Percentiles rank a stretch among this genome's conserved stretches.
Conservation (phyloP, 345 rosid genomes). For the Moringa oleifera region DNA sequence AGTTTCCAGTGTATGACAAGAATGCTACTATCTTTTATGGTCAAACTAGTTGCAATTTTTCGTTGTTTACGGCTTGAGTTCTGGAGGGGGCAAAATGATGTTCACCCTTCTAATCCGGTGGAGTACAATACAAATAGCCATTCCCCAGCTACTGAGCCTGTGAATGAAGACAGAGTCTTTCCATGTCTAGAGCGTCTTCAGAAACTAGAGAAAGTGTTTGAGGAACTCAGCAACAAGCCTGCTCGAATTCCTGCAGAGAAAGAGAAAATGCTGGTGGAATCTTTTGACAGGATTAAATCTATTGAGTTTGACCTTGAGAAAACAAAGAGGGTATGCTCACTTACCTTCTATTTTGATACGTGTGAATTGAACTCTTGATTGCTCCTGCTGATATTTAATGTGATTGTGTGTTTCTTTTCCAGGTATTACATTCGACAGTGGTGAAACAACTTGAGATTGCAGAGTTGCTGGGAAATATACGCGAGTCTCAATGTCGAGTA, state of each 20-base stretch:
- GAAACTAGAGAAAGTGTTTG: constrained; percentile 56
- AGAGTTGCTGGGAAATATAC: constrained; percentile 50
- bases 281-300: constrained; percentile 78
- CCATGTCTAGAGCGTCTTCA: constrained; percentile 77
- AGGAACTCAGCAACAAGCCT: constrained; percentile 63
- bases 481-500: constrained; percentile 57
- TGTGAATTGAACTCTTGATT: background rate
- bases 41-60: constrained; percentile 42
- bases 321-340: constrained; percentile 65
- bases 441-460: constrained; percentile 75
- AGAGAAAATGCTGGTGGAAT: constrained; percentile 72
- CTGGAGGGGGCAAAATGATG: constrained; percentile 48
- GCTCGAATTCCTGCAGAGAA: constrained; percentile 70
- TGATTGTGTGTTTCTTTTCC: constrained; percentile 4
- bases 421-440: constrained; percentile 72
- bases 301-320: constrained; percentile 86
- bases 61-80: constrained; percentile 31
- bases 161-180: constrained; percentile 36
- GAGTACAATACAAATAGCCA: constrained; percentile 24
- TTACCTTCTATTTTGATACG: constrained; percentile 1
- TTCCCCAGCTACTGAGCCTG: constrained; percentile 22
- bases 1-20: constrained; percentile 27
- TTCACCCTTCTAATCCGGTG: constrained; percentile 39
- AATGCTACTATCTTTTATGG: constrained; percentile 38
- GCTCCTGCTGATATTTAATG: too few species aligned